A percentile compares a stretch with the other conserved stretches of the same genome.
Evolutionary conservation across 2,329 filamentous ascomycete species (phyloP).

Genomic region (Pezizomycotina sp.): DNA sequence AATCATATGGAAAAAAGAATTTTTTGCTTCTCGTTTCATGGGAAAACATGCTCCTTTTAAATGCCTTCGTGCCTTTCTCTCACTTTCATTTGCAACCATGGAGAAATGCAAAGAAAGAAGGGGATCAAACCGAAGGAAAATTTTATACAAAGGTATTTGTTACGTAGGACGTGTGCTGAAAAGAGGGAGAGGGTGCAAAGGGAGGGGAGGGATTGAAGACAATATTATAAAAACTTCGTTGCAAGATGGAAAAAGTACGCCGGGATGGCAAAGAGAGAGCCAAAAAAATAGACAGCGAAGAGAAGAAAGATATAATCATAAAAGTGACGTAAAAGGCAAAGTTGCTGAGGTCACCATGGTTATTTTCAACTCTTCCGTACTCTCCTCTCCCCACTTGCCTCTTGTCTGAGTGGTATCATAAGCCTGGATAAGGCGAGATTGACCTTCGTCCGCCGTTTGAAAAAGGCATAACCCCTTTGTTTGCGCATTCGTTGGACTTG

Average conservation of each 20-base stretch:
- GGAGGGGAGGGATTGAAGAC: no score
- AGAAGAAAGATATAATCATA: conserved; percentile 9
- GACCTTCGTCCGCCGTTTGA: conserved; percentile 90
- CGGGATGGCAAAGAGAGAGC: conserved; percentile 19
- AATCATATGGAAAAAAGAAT: no score
- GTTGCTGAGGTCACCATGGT: conserved; percentile 12
- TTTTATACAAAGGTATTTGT: no score
- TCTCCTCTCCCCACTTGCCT: conserved; percentile 76
- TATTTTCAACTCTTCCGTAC: conserved; percentile 29
- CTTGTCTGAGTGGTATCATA: conserved; percentile 91
- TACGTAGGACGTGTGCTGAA: no score
- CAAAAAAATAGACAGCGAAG: conserved; percentile 15
- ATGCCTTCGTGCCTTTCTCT: no score
- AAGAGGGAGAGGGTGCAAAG: no score
- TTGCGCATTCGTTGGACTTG: conserved; percentile 99
- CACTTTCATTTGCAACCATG: no score
- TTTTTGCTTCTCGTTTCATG: no score
- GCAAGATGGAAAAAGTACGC: conserved; percentile 8
- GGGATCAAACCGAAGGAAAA: no score
- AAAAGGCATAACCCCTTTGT: conserved; percentile 95
- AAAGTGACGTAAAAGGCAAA: conserved; percentile 17
- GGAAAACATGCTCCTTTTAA: no score
- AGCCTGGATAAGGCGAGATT: conserved; percentile 85
- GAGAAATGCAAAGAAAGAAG: no score
- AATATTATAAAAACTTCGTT: no score